Percentiles rank a stretch among this genome's conserved stretches.
These are phyloP conservation scores for Aspergillus nanangensis DNA, from an alignment of 495 filamentous ascomycete species.

Conservation along the genomic window DNA sequence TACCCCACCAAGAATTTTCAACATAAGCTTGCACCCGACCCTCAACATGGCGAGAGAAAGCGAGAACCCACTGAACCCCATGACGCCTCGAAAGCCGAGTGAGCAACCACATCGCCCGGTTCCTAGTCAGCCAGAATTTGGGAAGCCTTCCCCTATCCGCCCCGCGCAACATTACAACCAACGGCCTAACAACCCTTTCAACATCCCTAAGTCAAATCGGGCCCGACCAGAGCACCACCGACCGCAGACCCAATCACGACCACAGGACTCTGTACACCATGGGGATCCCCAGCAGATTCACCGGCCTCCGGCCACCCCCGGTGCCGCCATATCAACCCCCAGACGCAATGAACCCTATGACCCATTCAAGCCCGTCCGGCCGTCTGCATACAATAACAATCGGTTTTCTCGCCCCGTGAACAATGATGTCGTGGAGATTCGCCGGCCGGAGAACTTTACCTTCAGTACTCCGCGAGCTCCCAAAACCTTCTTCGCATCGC, in stretches of 20 bases:
- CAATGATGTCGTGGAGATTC: conserved; percentile 38
- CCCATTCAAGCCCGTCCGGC: conserved; percentile 40
- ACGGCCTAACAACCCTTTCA: conserved; percentile 43
- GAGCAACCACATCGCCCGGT: conserved; percentile 20
- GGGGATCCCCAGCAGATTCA: conserved; percentile 13
- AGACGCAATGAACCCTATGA: conserved; percentile 31
- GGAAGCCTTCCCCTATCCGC: conserved; percentile 51
- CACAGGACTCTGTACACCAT: conserved; percentile 15
- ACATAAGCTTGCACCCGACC: not conserved
- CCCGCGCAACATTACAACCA: conserved; percentile 33
- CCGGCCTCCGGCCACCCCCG: conserved; percentile 16
- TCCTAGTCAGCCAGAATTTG: conserved; percentile 50
- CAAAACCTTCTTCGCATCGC: conserved; percentile 40
- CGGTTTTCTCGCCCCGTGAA: conserved; percentile 17
- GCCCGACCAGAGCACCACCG: conserved; percentile 48
- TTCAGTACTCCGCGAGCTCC: conserved; percentile 37
- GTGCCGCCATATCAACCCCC: conserved; percentile 14
- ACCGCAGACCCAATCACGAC: conserved; percentile 13
- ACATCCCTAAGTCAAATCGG: conserved; percentile 46
- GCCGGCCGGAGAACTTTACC: conserved; percentile 38
- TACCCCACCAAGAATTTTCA: not conserved
- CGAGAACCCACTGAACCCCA: conserved; percentile 29
- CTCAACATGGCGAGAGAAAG: conserved; percentile 40
- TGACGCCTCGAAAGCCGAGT: conserved; percentile 27
- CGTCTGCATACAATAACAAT: conserved; percentile 35